A percentile compares a stretch with the other conserved stretches of the same genome.
phyloP scores from a whole-genome alignment of 306 rosid species.

The Glycyrrhiza uralensis region DNA sequence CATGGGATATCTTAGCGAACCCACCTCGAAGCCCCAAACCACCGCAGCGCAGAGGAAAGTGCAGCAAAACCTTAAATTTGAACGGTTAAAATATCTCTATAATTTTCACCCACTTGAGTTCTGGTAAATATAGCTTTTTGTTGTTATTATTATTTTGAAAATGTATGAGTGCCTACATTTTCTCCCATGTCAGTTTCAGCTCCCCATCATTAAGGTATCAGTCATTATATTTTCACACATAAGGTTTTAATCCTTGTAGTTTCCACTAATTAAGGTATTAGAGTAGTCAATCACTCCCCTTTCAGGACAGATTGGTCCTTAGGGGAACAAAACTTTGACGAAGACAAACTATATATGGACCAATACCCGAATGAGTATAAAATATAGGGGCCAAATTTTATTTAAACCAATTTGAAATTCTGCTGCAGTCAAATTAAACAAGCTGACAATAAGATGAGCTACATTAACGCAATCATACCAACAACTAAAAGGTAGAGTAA shows the following conservation, averaged over 20 bases:
- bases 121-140: not conserved
- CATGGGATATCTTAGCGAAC: not conserved
- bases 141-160: not conserved
- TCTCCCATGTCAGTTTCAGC: not conserved
- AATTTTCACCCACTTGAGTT: not conserved
- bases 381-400: not conserved
- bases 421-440: not conserved
- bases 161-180: not conserved
- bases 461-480: conserved; percentile 8
- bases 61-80: not conserved
- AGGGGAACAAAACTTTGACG: not conserved
- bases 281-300: not conserved
- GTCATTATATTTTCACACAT: not conserved
- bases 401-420: not conserved
- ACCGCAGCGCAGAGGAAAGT: not conserved
- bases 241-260: not conserved
- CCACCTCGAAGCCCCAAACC: not conserved
- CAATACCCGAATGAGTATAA: not conserved
- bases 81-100: not conserved
- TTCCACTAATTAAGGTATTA: not conserved
- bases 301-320: not conserved
- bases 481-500: conserved; percentile 20
- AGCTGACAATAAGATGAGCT: not conserved
- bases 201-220: not conserved
- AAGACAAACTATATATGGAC: not conserved